Evolutionary conservation across 306 rosid species (phyloP).

Genomic region (Lablab purpureus): DNA sequence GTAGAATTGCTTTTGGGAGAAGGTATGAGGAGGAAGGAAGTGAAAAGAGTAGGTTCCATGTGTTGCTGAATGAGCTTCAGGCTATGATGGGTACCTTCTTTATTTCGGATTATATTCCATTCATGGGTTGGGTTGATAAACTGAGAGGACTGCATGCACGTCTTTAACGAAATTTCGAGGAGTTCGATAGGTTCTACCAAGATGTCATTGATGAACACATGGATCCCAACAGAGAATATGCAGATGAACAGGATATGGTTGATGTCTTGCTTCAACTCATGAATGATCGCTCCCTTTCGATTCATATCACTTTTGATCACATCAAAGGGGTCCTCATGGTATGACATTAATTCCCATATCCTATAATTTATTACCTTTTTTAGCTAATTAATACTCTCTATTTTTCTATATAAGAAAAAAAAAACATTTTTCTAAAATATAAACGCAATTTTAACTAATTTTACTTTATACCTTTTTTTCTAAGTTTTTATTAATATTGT

Average conservation of each 20-base stretch:
- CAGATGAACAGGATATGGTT: neutral
- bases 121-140: constrained; percentile 25
- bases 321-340: constrained; percentile 28
- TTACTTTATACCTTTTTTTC: no score
- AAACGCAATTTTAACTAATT: no score
- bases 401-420: no score
- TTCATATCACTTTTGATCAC: neutral
- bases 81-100: neutral
- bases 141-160: neutral
- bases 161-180: neutral
- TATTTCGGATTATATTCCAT: constrained; percentile 25
- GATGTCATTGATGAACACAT: constrained; percentile 27
- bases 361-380: neutral
- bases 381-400: neutral
- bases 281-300: neutral
- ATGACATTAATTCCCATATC: neutral
- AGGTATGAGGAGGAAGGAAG: constrained; percentile 33
- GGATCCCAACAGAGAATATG: neutral
- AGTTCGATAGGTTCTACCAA: constrained; percentile 8
- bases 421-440: no score
- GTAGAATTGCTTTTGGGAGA: constrained; percentile 19
- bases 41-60: constrained; percentile 35
- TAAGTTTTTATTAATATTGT: no score
- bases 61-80: neutral
- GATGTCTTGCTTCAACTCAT: constrained; percentile 15